phyloP scores from a whole-genome alignment of 768 basidiomycete genomes.

The Pholiota microspora region DNA sequence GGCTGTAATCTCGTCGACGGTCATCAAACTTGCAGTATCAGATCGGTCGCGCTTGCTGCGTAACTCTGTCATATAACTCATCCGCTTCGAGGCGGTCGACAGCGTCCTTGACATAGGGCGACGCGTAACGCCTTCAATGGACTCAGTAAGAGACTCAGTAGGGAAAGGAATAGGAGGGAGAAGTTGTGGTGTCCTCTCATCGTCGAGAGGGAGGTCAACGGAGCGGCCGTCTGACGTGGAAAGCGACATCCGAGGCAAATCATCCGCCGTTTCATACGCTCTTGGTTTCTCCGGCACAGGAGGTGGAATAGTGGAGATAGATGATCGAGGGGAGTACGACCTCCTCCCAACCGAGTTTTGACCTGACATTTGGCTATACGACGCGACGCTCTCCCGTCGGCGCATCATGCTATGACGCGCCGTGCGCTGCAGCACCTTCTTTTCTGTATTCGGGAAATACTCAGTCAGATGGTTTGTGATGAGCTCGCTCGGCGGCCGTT shows the following conservation, averaged over 20 bases:
- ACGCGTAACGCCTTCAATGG: slow-evolving; percentile 53
- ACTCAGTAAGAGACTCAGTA: slow-evolving; percentile 77
- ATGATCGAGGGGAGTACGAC: slow-evolving; percentile 42
- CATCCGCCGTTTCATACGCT: slow-evolving; percentile 31
- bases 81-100: slow-evolving; percentile 58
- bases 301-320: slow-evolving; percentile 47
- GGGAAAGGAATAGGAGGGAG: slow-evolving; percentile 80
- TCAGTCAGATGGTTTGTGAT: slow-evolving; percentile 93
- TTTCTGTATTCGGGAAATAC: slow-evolving; percentile 94
- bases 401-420: slow-evolving; percentile 87
- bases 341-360: slow-evolving; percentile 45
- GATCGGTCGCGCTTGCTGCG: slow-evolving; percentile 80
- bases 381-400: slow-evolving; percentile 51
- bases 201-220: slow-evolving; percentile 55
- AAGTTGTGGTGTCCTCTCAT: slow-evolving; percentile 48
- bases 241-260: slow-evolving; percentile 70
- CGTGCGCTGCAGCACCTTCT: slow-evolving; percentile 85
- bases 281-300: slow-evolving; percentile 35
- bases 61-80: slow-evolving; percentile 81
- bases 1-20: slow-evolving; percentile 97
- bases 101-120: slow-evolving; percentile 39
- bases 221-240: slow-evolving; percentile 72
- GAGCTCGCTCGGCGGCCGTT: slow-evolving; percentile 95
- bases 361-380: slow-evolving; percentile 54
- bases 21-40: slow-evolving; percentile 89